Percentiles rank a stretch among this genome's conserved stretches.
Evolutionary conservation across 768 basidiomycete species (phyloP).

Genomic region (Tulasnella sp.): DNA sequence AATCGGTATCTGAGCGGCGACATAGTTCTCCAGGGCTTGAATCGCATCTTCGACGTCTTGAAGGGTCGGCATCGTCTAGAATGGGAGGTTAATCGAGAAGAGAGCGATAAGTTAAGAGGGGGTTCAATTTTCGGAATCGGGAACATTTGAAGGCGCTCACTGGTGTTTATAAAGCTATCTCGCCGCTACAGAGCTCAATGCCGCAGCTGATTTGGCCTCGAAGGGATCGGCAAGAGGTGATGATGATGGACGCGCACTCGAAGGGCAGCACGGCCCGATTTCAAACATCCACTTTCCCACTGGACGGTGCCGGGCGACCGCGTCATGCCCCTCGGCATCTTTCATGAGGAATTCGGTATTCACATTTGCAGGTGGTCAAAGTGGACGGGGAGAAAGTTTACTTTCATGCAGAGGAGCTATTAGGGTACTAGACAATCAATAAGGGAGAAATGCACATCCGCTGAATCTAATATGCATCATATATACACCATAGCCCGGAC

Average conservation of each 20-base stretch:
- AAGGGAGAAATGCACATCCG: background rate
- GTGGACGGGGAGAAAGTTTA: background rate
- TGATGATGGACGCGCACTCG: background rate
- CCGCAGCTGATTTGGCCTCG: background rate
- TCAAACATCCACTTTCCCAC: background rate
- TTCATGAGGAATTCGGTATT: background rate
- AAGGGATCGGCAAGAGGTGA: background rate
- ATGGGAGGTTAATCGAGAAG: background rate
- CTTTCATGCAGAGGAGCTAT: background rate
- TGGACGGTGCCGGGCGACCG: background rate
- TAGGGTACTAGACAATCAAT: background rate
- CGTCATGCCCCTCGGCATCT: background rate
- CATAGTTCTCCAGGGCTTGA: constrained; percentile 12
- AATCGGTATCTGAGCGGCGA: constrained; percentile 8
- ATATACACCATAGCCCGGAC: background rate
- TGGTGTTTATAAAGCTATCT: background rate
- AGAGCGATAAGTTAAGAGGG: background rate
- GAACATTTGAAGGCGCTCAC: background rate
- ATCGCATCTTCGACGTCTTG: constrained; percentile 16
- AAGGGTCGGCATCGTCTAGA: constrained; percentile 11
- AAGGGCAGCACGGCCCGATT: background rate
- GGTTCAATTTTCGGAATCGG: background rate
- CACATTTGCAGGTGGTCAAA: background rate
- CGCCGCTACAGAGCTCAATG: background rate
- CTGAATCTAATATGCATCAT: background rate